Evolutionary conservation across 1,139 yeast species (phyloP), one percentile per base, ranked within the genome.

Genomic region (Yamadazyma taylorii): DNA sequence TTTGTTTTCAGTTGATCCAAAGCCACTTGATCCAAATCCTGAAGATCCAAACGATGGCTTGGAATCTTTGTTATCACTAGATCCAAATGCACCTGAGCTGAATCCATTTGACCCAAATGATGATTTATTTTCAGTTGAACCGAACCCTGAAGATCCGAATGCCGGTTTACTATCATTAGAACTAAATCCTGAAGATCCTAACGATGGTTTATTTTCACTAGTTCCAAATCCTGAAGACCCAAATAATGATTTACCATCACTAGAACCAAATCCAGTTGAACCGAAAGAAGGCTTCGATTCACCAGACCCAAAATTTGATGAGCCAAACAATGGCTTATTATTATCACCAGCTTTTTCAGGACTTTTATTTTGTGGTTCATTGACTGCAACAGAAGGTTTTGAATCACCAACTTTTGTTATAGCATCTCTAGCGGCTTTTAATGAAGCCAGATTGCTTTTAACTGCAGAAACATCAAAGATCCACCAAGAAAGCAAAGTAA

Each of bases 401-500:
- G n/a, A n/a, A n/a, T n/a, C n/a, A n/a, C n/a, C n/a, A n/a, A n/a
- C n/a, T n/a, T n/a, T 6, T 6, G 16, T 17, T 21, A 36, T 12
- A 17, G 22, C 19, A 11, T 11, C 32, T 21, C 17, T 17, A 17
- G 32, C 32, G 16, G 48, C 43, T 5, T 50, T 36, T 34, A 67
- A 56, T 21, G 55, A 51, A 2, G 58, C 52, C 3, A 45, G 37
- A 9, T 48, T 44, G 4, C 60, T 46, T 35, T 71, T 68, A 12
- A 80, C 60, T 2, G 74, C 80, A 3, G 58, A 48, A 12, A 72
- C 61, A 43, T 79, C 77, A 52, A 78, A 79, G 2, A 86, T 52
- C 63, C 85, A 76, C 87, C 92, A 85, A 3, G 76, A 69, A 33
- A 78, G 58, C 22, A 86, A 55, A 15, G 60, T 63, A 22, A 95